Conservation (phyloP, 331 rosid species). For the Telfairia occidentalis region DNA sequence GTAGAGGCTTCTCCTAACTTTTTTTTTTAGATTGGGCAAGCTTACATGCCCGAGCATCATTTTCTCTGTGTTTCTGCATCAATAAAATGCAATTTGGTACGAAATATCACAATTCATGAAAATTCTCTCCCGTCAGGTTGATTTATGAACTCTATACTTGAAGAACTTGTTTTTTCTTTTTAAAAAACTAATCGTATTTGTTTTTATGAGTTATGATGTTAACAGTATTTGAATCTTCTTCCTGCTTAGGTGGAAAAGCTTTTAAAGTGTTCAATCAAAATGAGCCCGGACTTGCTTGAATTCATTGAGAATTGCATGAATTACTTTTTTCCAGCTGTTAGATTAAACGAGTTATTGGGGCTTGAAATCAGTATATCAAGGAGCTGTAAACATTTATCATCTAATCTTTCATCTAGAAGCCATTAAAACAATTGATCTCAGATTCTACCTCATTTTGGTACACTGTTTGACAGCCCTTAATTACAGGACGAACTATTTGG, state of each 20-base stretch:
- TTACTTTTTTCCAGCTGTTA: neutral
- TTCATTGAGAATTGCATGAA: neutral
- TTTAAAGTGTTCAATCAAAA: neutral
- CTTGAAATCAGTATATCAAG: slow-evolving; percentile 1
- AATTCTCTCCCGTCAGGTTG: neutral
- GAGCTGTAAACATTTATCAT: neutral
- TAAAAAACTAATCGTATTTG: neutral
- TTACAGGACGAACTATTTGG: slow-evolving; percentile 63
- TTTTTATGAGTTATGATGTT: neutral
- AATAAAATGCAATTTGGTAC: neutral
- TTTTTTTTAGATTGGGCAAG: neutral
- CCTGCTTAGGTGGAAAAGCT: neutral
- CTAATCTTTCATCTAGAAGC: neutral
- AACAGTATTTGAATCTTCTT: neutral
- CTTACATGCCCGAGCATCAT: neutral
- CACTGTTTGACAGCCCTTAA: neutral
- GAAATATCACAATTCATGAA: neutral
- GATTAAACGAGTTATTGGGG: neutral
- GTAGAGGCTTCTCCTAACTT: neutral
- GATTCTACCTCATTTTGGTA: neutral
- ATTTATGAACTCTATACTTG: neutral
- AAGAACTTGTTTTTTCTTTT: neutral
- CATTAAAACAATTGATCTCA: neutral
- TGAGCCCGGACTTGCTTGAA: neutral
- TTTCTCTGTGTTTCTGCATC: neutral